Conservation (phyloP, 2,329 filamentous ascomycete genomes). For the Cercospora berteroae region DNA sequence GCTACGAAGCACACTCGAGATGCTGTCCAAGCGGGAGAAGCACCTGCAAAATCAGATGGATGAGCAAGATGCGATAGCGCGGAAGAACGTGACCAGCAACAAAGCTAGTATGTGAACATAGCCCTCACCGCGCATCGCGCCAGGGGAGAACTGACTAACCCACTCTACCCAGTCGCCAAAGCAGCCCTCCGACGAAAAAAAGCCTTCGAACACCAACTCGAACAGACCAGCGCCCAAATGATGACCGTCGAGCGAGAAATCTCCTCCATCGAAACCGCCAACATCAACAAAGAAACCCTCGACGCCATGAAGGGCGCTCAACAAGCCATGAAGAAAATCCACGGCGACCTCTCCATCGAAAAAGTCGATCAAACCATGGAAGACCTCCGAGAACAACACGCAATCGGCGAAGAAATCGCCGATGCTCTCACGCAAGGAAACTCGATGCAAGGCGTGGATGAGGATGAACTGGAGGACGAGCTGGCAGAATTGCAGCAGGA, state of each 20-base stretch:
- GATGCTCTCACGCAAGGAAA: conserved; percentile 73
- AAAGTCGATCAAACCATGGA: conserved; percentile 97
- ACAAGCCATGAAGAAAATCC: conserved; percentile 88
- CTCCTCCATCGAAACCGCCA: conserved; percentile 93
- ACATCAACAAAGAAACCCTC: conserved; percentile 97
- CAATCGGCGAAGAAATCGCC: conserved; percentile 88
- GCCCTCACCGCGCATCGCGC: not conserved
- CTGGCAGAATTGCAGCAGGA: conserved; percentile 87
- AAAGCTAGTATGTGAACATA: conserved; percentile 70
- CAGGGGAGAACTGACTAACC: not conserved
- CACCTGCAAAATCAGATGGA: conserved; percentile 89
- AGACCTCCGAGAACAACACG: conserved; percentile 84
- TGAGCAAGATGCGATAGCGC: conserved; percentile 82
- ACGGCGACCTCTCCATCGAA: conserved; percentile 84
- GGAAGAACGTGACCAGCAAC: conserved; percentile 84
- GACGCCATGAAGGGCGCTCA: conserved; percentile 90
- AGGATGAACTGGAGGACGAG: conserved; percentile 81
- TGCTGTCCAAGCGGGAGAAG: conserved; percentile 94
- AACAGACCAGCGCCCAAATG: conserved; percentile 87
- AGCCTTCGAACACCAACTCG: conserved; percentile 83
- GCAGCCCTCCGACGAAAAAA: conserved; percentile 91
- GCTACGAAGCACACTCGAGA: conserved; percentile 85
- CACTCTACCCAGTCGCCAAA: conserved; percentile 68
- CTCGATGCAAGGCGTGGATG: conserved; percentile 72
- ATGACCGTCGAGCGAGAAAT: conserved; percentile 92